Evolutionary conservation across 2,329 filamentous ascomycete genomes (phyloP).

Genomic region (Rhinocladiella mackenziei): DNA sequence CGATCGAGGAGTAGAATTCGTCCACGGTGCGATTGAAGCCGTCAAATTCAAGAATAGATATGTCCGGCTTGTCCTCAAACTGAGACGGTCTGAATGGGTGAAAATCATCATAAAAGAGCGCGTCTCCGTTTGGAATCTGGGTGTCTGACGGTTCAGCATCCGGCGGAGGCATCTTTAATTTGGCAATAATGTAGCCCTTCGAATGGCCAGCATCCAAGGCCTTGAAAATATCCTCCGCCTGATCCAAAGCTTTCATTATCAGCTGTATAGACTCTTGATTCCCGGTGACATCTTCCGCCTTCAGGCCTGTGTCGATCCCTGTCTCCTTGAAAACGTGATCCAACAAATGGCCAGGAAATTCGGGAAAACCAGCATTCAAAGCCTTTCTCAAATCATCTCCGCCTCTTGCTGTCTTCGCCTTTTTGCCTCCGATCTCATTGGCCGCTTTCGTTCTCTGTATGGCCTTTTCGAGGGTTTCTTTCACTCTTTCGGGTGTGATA

Average conservation of each 20-base stretch:
- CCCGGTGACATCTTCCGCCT: conserved; percentile 66
- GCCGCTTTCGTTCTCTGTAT: conserved; percentile 40
- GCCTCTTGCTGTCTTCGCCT: conserved; percentile 68
- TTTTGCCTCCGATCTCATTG: conserved; percentile 47
- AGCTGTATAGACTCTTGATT: conserved; percentile 61
- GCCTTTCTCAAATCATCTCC: conserved; percentile 75
- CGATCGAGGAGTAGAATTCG: conserved; percentile 94
- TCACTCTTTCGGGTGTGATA: conserved; percentile 69
- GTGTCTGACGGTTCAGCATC: conserved; percentile 36
- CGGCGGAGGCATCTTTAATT: conserved; percentile 41
- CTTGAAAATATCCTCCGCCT: conserved; percentile 66
- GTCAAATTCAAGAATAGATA: conserved; percentile 70
- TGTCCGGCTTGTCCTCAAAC: conserved; percentile 62
- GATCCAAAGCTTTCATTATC: conserved; percentile 64
- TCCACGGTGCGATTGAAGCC: conserved; percentile 92
- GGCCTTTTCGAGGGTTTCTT: conserved; percentile 63
- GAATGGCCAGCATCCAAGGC: conserved; percentile 62
- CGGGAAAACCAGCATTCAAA: conserved; percentile 77
- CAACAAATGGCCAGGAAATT: conserved; percentile 80
- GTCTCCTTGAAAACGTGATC: conserved; percentile 75
- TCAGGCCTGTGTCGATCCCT: conserved; percentile 64
- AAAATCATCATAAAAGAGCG: conserved; percentile 83
- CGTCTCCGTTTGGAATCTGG: conserved; percentile 34
- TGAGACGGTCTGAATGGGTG: conserved; percentile 86
- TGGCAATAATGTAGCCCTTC: conserved; percentile 86